Evolutionary conservation across 768 basidiomycete genomes (phyloP), one percentile per base, ranked within the genome.

Genomic region (Mycena capillaripes): DNA sequence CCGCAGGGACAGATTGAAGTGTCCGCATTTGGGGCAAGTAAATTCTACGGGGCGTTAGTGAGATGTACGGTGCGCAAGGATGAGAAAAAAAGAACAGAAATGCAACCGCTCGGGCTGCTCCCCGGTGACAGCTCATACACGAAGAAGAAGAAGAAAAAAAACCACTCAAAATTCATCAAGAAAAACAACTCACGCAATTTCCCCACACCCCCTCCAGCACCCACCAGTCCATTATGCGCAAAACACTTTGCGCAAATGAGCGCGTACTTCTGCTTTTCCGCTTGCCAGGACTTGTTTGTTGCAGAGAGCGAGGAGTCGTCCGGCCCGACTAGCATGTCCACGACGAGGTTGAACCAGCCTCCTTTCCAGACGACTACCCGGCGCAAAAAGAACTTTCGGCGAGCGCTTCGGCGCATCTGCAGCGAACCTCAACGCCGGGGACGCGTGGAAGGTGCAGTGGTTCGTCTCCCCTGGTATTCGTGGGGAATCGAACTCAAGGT

Each of bases 181-280:
- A n/a, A n/a, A n/a, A n/a, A n/a, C n/a, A n/a, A 91, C 95, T 81
- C 76, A 97, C 96, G 94, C 32, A 92, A 89, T 72, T 93, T 91
- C 71, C 92, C 90, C 93, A 97, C 79, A 92, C 86, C 53, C 86
- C 90, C 79, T 95, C 95, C 76, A 92, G 92, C 12, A 95, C n/a
- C n/a, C n/a, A n/a, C 94, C 3, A 97, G 86, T 3, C 96, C 96
- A 71, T 97, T 97, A 78, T 97, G 96, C 25, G 90, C 82, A 77
- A 94, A 97, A 78, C 96, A 97, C 72, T 90, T 91, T 75, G 92
- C 91, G 81, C 96, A 97, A 56, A 97, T 97, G 59, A 97, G 88
- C 2, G 96, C 96, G 76, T 95, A 97, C 19, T 61, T 59, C 66
- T 88, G 87, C 38, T 78, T 89, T 80, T 44, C 66, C n/a, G n/a